Conservation (phyloP, 2,329 filamentous ascomycete genomes). For the Trichoderma hamatum region DNA sequence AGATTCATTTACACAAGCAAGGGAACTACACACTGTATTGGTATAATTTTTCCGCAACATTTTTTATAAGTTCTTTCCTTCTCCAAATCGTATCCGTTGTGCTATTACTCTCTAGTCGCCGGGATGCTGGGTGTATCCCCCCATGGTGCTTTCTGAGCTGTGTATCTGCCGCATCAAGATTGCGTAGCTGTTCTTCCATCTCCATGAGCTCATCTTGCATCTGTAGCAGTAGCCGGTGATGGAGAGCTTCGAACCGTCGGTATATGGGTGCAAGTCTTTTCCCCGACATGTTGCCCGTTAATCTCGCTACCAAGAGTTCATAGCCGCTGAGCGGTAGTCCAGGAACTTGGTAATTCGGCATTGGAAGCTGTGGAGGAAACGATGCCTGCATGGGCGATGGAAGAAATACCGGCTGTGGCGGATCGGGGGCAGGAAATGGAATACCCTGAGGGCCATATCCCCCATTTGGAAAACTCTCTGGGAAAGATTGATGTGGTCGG, state of each 20-base stretch:
- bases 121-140: constrained; percentile 59
- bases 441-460: constrained; percentile 24
- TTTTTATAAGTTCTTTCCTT: constrained; percentile 62
- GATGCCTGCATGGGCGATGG: constrained; percentile 14
- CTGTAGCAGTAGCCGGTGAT: constrained; percentile 79
- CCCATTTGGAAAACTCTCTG: constrained; percentile 6
- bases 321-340: constrained; percentile 60
- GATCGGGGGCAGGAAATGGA: background rate
- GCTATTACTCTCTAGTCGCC: constrained; percentile 58
- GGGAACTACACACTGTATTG: constrained; percentile 62
- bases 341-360: constrained; percentile 27
- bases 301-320: constrained; percentile 61
- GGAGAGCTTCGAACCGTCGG: constrained; percentile 78
- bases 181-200: constrained; percentile 75
- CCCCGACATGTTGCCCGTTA: constrained; percentile 41
- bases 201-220: constrained; percentile 84
- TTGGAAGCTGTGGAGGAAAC: constrained; percentile 6
- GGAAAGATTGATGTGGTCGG: background rate
- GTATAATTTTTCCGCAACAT: constrained; percentile 66
- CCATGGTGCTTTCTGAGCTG: constrained; percentile 48
- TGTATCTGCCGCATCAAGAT: constrained; percentile 64
- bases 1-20: background rate
- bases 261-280: constrained; percentile 65
- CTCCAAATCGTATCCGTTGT: constrained; percentile 62
- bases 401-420: background rate